A percentile compares a stretch with the other conserved stretches of the same genome.
Conservation (phyloP, 305 asterid genomes). For the Fraxinus paxiana region DNA sequence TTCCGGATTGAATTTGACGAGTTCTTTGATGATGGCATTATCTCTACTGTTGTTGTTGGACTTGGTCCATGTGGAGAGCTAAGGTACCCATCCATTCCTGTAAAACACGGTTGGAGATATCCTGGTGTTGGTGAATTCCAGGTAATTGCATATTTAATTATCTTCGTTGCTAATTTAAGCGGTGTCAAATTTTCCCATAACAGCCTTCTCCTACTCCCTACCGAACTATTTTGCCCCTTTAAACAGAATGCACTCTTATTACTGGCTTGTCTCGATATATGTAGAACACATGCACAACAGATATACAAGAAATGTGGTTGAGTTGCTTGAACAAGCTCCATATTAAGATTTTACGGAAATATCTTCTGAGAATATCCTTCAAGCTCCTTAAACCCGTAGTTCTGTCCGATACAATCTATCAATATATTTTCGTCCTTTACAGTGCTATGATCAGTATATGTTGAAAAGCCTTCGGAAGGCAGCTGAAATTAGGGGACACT, state of each 20-base stretch:
- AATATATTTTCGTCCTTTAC: slow-evolving; percentile 29
- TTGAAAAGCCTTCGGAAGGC: slow-evolving; percentile 58
- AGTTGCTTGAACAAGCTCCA: not conserved
- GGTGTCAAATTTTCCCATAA: not conserved
- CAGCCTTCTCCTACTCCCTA: not conserved
- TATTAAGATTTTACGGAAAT: not conserved
- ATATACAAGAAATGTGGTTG: not conserved
- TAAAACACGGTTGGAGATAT: slow-evolving; percentile 68
- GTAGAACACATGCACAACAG: not conserved
- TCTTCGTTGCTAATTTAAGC: not conserved
- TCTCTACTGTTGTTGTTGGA: slow-evolving; percentile 61
- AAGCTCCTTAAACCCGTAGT: not conserved
- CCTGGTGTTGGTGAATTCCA: slow-evolving; percentile 88
- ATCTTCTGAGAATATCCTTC: not conserved
- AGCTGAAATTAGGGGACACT: slow-evolving; percentile 62
- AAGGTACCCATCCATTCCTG: slow-evolving; percentile 63
- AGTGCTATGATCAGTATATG: slow-evolving; percentile 75
- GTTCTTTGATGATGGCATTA: slow-evolving; percentile 57
- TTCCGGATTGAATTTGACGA: slow-evolving; percentile 72
- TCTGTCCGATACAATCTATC: not conserved
- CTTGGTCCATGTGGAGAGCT: slow-evolving; percentile 79
- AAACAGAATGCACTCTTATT: not conserved
- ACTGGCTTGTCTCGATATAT: not conserved
- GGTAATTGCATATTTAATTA: slow-evolving; percentile 32
- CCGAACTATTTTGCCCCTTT: not conserved